Base-by-base conservation (phyloP, 805 yeast species). In the Blastobotrys attinorum region DNA sequence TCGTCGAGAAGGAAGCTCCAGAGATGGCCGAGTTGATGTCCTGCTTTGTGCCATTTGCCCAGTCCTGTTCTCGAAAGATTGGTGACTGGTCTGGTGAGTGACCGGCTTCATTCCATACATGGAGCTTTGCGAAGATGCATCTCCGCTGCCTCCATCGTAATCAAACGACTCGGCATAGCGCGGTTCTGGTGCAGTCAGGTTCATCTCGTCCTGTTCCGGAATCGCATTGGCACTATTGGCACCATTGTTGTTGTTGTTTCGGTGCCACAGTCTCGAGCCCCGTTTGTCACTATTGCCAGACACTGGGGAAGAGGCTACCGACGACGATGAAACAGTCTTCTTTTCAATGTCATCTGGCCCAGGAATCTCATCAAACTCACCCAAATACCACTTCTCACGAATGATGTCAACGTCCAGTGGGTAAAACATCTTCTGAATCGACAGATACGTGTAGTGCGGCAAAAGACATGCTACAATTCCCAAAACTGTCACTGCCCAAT, bases 401-500 rank as follows among this genome's bases (percentile, higher is more conserved):
- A 84, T 68, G 43, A 83, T 76, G 54, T 84, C 94, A 37, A 79
- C 70, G 56, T 83, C 92, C 31, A 64, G 58, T 2, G 94, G 94
- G 41, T 54, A 56, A 62, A 74, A 80, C 44, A 77, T 65, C 43
- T 72, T 66, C 52, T 62, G 72, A 40, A 73, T 49, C 36, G 74
- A 63, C 54, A 79, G 79, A 52, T 56, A 67, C 2, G 67, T 55
- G 57, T 81, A 73, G 42, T 87, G 71, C 3, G 94, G 94, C 38
- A 80, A 57, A 35, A 83, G 48, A 48, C 81, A 74, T 13, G 65
- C 57, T 8, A 79, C 56, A 1, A 76, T 61, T 10, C 83, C 81
- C 31, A 81, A 62, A 46, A 81, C 70, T 13, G 75, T 60, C 46
- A 73, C 67, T 36, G 79, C 76, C 94, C 94, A 84, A 57, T 78